Percentiles rank a stretch among this genome's conserved stretches.
Conservation (phyloP, 129 eudicot genomes). For the Helianthus tuberosus region DNA sequence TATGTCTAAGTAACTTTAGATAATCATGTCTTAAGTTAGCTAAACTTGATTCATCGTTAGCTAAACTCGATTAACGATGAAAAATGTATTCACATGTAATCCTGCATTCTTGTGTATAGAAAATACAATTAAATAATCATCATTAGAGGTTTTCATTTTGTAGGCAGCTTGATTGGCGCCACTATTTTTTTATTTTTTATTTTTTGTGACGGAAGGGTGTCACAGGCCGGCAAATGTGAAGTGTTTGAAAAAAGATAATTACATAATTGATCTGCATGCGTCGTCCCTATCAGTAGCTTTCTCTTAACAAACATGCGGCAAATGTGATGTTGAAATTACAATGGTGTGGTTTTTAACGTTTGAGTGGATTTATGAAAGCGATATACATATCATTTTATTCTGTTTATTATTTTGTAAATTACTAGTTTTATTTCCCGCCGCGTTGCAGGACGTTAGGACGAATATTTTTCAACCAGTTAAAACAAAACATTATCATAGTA, state of each 20-base stretch:
- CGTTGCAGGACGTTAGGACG: no score
- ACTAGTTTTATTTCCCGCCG: no score
- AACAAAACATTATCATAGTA: no score
- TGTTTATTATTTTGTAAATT: not conserved
- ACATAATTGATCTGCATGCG: slow-evolving; percentile 3
- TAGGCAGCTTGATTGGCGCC: slow-evolving; percentile 31
- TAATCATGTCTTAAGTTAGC: no score
- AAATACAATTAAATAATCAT: not conserved
- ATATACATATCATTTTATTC: slow-evolving; percentile 2
- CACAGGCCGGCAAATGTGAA: not conserved
- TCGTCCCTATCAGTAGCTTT: slow-evolving; percentile 17
- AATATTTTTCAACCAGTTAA: no score
- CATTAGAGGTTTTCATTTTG: not conserved
- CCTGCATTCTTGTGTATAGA: no score
- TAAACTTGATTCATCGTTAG: no score
- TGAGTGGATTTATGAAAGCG: slow-evolving; percentile 31
- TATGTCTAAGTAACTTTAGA: no score
- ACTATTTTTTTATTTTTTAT: not conserved
- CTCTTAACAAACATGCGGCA: slow-evolving; percentile 27
- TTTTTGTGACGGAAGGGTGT: not conserved
- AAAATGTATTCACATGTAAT: no score
- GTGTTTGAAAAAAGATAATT: not conserved
- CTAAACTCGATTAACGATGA: no score
- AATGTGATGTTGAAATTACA: slow-evolving; percentile 28
- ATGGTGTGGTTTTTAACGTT: slow-evolving; percentile 14